phyloP scores from a whole-genome alignment of 1,284 basidiomycete species.

The Entoloma clypeatum region DNA sequence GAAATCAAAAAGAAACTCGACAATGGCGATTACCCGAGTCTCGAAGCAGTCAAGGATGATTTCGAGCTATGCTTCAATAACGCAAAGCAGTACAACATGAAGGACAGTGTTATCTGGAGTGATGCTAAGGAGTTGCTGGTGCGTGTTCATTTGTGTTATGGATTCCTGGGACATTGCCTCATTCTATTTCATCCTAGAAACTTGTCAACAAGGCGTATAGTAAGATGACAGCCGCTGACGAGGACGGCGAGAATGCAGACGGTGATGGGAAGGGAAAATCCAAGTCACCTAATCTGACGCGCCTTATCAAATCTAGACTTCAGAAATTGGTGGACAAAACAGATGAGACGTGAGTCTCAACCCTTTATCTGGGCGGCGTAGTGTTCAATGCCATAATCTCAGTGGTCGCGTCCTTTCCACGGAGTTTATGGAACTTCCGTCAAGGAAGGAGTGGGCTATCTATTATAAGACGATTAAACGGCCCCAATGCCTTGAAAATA shows the following conservation, averaged over 20 bases:
- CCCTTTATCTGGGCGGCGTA: not conserved
- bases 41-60: constrained; percentile 74
- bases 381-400: no score
- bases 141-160: constrained; percentile 18
- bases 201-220: constrained; percentile 59
- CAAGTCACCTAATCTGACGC: constrained; percentile 58
- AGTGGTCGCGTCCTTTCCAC: constrained; percentile 69
- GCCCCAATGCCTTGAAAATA: constrained; percentile 79
- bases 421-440: constrained; percentile 84
- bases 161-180: not conserved
- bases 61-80: constrained; percentile 88
- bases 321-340: constrained; percentile 69
- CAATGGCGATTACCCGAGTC: constrained; percentile 55
- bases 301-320: constrained; percentile 59
- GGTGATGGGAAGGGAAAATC: constrained; percentile 46
- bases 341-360: constrained; percentile 52
- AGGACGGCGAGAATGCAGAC: constrained; percentile 40
- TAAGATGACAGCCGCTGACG: constrained; percentile 49
- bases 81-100: constrained; percentile 86
- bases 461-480: constrained; percentile 86
- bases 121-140: constrained; percentile 73
- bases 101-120: constrained; percentile 80
- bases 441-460: constrained; percentile 72
- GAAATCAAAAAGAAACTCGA: constrained; percentile 83
- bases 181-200: constrained; percentile 47